Conservation (phyloP, 371 early-diverging fungal genomes). For the Syncephalastrum contaminatum region DNA sequence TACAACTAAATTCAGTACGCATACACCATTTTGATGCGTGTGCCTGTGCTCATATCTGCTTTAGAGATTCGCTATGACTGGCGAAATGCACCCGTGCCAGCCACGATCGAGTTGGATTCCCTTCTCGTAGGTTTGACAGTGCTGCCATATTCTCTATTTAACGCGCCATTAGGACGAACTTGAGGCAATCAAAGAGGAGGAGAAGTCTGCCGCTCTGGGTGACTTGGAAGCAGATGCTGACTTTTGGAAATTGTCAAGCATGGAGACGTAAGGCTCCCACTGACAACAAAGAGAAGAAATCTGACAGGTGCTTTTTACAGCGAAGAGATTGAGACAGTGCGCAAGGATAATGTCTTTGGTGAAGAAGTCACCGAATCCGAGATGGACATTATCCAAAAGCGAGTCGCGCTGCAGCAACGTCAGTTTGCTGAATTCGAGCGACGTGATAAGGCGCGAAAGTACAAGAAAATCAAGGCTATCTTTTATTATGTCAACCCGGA, state of each 20-base stretch:
- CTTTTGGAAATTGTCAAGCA: slow-evolving; percentile 20
- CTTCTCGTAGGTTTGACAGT: slow-evolving; percentile 17
- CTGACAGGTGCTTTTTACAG: slow-evolving; percentile 29
- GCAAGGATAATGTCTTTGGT: slow-evolving; percentile 83
- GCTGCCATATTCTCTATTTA: too few species aligned
- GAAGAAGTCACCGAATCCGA: slow-evolving; percentile 84
- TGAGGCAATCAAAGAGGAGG: neutral
- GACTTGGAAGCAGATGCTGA: slow-evolving; percentile 14
- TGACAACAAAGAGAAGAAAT: too few species aligned
- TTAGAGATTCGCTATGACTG: slow-evolving; percentile 5
- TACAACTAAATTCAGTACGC: neutral
- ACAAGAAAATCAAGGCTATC: slow-evolving; percentile 65
- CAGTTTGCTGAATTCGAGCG: slow-evolving; percentile 79
- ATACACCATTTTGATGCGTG: neutral
- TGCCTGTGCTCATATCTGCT: too few species aligned
- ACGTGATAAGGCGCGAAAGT: slow-evolving; percentile 70
- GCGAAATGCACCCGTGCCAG: slow-evolving; percentile 21
- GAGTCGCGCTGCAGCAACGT: slow-evolving; percentile 83
- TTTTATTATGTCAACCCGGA: slow-evolving; percentile 75
- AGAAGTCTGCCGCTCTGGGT: slow-evolving; percentile 15
- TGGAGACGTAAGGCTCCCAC: slow-evolving; percentile 18
- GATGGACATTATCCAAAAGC: slow-evolving; percentile 77
- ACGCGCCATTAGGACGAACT: neutral
- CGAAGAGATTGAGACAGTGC: slow-evolving; percentile 76
- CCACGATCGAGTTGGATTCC: slow-evolving; percentile 20